Conservation (phyloP, 2,329 filamentous ascomycete genomes). For the Botrytis hyacinthi region DNA sequence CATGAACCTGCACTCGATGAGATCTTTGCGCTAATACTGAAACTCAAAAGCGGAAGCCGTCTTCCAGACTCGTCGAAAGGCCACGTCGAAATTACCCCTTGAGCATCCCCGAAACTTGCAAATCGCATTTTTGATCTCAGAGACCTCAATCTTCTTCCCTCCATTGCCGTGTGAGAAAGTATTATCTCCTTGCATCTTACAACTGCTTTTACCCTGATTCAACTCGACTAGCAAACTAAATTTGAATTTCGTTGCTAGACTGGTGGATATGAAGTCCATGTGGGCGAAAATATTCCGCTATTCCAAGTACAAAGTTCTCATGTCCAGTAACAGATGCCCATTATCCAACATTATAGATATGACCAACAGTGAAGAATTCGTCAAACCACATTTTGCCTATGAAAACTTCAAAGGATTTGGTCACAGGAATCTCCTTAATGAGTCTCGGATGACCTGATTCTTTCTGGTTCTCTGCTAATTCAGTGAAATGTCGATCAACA, state of each 20-base stretch:
- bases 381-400: not conserved
- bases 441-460: not conserved
- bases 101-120: not conserved
- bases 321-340: not conserved
- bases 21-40: no score
- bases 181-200: fast-evolving
- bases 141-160: no score
- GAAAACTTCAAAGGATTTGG: not conserved
- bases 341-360: not conserved
- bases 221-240: not conserved
- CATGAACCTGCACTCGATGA: not conserved
- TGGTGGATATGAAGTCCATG: not conserved
- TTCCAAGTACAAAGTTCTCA: no score
- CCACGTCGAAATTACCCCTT: not conserved
- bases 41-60: fast-evolving
- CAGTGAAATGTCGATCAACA: not conserved
- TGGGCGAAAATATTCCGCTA: not conserved
- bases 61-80: not conserved
- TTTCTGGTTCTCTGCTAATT: not conserved
- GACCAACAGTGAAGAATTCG: not conserved
- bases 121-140: not conserved
- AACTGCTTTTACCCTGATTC: no score
- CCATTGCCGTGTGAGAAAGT: not conserved
- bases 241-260: not conserved
- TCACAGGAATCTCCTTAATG: not conserved